Evolutionary conservation across 352 stramenopile genomes (phyloP).

Genomic region (Globisporangium parvum): DNA sequence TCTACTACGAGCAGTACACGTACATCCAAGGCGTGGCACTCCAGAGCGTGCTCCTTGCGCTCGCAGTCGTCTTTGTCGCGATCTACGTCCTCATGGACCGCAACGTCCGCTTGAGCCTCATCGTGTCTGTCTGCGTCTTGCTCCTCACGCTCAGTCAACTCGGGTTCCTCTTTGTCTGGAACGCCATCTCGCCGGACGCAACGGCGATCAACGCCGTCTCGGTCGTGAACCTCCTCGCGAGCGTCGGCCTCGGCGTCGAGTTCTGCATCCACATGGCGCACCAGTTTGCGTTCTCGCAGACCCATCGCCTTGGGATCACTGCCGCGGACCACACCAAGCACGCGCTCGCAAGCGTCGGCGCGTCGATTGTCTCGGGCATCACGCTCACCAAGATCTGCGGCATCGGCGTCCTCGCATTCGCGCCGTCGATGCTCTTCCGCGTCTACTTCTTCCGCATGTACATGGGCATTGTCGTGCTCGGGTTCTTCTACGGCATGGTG

Average conservation of each 20-base stretch:
- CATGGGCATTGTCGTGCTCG: constrained; percentile 78
- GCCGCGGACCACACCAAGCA: constrained; percentile 61
- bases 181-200: constrained; percentile 33
- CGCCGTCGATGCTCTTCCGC: constrained; percentile 87
- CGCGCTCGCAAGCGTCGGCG: constrained; percentile 67
- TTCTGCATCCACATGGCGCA: constrained; percentile 87
- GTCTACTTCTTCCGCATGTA: constrained; percentile 94
- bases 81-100: constrained; percentile 76
- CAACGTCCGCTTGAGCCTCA: constrained; percentile 48
- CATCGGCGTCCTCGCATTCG: constrained; percentile 85
- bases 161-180: constrained; percentile 82
- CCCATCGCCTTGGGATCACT: constrained; percentile 42
- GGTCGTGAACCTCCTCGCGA: constrained; percentile 87
- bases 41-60: constrained; percentile 75
- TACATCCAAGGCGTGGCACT: constrained; percentile 88
- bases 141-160: constrained; percentile 76
- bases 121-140: constrained; percentile 75
- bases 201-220: constrained; percentile 89
- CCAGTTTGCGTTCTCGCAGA: constrained; percentile 65
- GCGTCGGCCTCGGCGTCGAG: constrained; percentile 83
- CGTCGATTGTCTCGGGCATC: constrained; percentile 88
- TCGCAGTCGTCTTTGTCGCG: constrained; percentile 73
- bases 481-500: constrained; percentile 80
- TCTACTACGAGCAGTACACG: constrained; percentile 91
- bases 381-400: constrained; percentile 90